phyloP scores from a whole-genome alignment of 768 basidiomycete species.

The Dentipellis sp. region DNA sequence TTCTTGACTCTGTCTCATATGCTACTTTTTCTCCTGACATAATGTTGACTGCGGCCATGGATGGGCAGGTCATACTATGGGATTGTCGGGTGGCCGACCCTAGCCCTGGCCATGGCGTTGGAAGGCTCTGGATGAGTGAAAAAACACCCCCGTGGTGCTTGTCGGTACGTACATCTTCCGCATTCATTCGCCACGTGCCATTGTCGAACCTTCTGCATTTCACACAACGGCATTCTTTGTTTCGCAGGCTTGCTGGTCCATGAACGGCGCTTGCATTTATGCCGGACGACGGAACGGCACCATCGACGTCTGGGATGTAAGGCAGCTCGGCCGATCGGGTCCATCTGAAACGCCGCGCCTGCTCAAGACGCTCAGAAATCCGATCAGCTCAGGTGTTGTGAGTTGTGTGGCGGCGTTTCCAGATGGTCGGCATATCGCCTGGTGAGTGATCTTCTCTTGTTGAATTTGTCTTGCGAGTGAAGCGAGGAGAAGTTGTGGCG shows the following conservation, averaged over 20 bases:
- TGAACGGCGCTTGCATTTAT: conserved; percentile 79
- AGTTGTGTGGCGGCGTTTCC: conserved; percentile 89
- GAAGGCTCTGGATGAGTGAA: conserved; percentile 81
- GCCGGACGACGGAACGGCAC: conserved; percentile 87
- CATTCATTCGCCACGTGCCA: background rate
- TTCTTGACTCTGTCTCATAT: conserved; percentile 55
- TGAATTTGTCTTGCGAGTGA: background rate
- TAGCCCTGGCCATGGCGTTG: conserved; percentile 55
- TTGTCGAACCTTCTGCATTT: background rate
- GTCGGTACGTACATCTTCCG: conserved; percentile 49
- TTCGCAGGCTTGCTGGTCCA: conserved; percentile 87
- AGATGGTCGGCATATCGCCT: conserved; percentile 84
- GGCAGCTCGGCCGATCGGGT: conserved; percentile 61
- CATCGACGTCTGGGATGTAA: conserved; percentile 91
- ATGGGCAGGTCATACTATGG: conserved; percentile 90
- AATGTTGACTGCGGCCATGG: conserved; percentile 82
- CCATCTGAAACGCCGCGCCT: conserved; percentile 61
- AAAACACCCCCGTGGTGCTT: conserved; percentile 95
- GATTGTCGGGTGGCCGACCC: conserved; percentile 61
- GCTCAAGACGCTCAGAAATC: conserved; percentile 78
- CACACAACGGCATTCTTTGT: background rate
- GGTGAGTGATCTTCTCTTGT: conserved; percentile 38
- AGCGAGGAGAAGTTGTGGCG: background rate
- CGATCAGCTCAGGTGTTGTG: conserved; percentile 81
- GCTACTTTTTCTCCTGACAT: conserved; percentile 69